phyloP scores from a whole-genome alignment of 2,329 filamentous ascomycete genomes.

The Colletotrichum lentis region DNA sequence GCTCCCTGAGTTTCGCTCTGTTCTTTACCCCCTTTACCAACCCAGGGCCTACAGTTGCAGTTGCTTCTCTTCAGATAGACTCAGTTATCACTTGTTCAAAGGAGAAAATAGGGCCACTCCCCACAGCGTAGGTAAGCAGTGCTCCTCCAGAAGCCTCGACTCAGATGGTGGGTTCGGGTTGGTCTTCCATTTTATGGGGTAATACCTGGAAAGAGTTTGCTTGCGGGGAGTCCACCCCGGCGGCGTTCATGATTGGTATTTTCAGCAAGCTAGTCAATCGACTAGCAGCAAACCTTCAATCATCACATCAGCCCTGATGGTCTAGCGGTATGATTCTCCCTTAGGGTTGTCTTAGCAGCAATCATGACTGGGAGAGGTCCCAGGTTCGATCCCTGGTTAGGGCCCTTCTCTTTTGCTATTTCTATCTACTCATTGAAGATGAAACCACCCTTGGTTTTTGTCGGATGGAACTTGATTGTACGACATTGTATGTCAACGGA shows the following conservation, averaged over 20 bases:
- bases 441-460: not conserved
- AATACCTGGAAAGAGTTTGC: not conserved
- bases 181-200: not conserved
- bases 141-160: no score
- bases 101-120: not conserved
- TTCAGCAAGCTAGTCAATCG: no score
- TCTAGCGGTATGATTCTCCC: slow-evolving; percentile 39
- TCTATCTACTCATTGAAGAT: no score
- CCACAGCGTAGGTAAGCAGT: no score
- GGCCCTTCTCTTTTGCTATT: slow-evolving; percentile 17
- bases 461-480: not conserved
- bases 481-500: no score
- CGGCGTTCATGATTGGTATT: no score
- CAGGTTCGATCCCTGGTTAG: slow-evolving; percentile 38
- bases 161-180: no score
- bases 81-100: not conserved
- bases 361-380: slow-evolving; percentile 30
- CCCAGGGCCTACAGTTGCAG: not conserved
- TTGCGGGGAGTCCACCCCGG: no score
- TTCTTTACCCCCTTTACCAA: no score
- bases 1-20: no score
- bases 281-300: not conserved
- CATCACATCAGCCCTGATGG: slow-evolving; percentile 30
- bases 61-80: not conserved
- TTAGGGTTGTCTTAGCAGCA: slow-evolving; percentile 17